Evolutionary conservation across 2,329 filamentous ascomycete species (phyloP).

Genomic region (Waltergamsia citrina): DNA sequence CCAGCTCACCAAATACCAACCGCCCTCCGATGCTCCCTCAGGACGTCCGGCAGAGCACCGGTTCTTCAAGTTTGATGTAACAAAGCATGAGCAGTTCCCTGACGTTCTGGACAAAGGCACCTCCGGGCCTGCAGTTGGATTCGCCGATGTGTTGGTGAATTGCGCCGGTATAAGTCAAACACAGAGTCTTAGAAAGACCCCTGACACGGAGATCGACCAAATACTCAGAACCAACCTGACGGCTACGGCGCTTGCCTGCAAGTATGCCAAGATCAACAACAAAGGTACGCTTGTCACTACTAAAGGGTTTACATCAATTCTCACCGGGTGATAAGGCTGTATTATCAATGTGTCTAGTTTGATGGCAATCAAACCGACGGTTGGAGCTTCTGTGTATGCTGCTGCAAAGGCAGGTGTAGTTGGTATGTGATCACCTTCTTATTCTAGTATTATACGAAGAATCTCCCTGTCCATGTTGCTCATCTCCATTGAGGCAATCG

Average conservation of each 20-base stretch:
- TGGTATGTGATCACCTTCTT: conserved; percentile 31
- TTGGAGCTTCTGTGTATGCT: conserved; percentile 64
- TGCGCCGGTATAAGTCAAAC: conserved; percentile 66
- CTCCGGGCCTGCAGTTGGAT: conserved; percentile 19
- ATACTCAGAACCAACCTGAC: conserved; percentile 64
- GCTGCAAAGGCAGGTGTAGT: conserved; percentile 75
- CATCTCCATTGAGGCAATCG: not conserved
- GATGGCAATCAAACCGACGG: conserved; percentile 58
- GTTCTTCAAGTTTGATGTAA: conserved; percentile 23
- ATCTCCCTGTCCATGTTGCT: no score
- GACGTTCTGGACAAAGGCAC: no score
- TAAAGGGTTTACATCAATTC: not conserved
- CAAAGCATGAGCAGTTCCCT: no score
- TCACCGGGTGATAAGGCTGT: conserved; percentile 33
- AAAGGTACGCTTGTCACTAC: conserved; percentile 14
- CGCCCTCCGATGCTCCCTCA: not conserved
- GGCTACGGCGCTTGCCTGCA: conserved; percentile 54
- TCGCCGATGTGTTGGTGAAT: conserved; percentile 60
- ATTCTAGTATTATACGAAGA: no score
- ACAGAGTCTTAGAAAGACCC: conserved; percentile 49
- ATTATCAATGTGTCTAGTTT: conserved; percentile 80
- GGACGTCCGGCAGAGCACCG: conserved; percentile 12
- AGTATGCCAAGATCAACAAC: conserved; percentile 25
- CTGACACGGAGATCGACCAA: conserved; percentile 37
- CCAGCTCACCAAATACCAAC: conserved; percentile 9